A percentile compares a stretch with the other conserved stretches of the same genome.
Conservation (phyloP, 73 alveolate species). For the Stentor coeruleus region DNA sequence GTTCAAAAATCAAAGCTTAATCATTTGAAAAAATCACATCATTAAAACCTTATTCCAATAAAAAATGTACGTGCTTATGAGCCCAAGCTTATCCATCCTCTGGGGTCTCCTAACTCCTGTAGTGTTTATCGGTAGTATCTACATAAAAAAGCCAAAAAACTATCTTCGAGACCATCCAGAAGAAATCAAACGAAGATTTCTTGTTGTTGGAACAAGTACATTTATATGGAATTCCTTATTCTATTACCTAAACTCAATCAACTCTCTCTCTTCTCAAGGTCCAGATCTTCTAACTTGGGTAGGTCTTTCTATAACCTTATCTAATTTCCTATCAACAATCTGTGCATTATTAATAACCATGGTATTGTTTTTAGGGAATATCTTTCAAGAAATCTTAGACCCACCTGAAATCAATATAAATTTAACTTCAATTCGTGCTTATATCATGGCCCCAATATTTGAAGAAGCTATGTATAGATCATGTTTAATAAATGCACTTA, state of each 20-base stretch:
- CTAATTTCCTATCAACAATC: neutral
- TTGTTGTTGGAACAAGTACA: neutral
- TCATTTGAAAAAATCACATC: too few relatives aligned
- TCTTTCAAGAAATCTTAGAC: neutral
- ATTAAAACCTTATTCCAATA: too few relatives aligned
- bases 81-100: neutral
- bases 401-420: neutral
- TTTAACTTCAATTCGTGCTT: neutral
- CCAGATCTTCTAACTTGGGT: neutral
- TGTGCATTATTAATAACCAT: neutral
- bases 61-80: neutral
- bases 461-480: slow-evolving; percentile 3
- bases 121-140: neutral
- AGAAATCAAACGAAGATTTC: neutral
- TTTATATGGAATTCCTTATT: neutral
- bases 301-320: neutral
- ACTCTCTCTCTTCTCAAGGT: neutral
- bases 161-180: neutral
- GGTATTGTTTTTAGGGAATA: neutral
- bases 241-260: neutral
- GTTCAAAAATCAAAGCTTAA: too few relatives aligned
- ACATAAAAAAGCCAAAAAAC: neutral
- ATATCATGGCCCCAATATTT: neutral
- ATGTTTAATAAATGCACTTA: neutral
- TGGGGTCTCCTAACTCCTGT: neutral